Conservation (phyloP, 192 early-diverging fungal genomes). For the Radiomyces spectabilis region DNA sequence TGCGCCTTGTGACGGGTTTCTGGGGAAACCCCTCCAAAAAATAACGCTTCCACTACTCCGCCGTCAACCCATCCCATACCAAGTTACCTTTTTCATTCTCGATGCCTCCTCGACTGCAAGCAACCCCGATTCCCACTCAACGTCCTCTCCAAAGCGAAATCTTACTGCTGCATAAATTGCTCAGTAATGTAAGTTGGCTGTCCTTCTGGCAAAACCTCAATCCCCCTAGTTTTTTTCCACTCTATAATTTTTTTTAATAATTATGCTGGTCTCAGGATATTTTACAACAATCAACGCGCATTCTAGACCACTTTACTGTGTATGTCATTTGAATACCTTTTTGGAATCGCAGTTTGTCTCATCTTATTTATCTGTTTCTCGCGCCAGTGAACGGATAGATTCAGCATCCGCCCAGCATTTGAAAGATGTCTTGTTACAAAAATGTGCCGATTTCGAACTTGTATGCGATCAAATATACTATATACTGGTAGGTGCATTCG, state of each 20-base stretch:
- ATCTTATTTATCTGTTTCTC: background rate
- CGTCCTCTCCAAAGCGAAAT: slow-evolving; percentile 20
- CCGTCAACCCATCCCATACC: too few species aligned
- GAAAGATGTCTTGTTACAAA: slow-evolving; percentile 8
- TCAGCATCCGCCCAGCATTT: slow-evolving; percentile 5
- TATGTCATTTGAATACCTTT: too few species aligned
- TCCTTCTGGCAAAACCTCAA: background rate
- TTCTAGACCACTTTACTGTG: slow-evolving; percentile 12
- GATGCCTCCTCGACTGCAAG: slow-evolving; percentile 13
- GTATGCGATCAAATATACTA: slow-evolving; percentile 31
- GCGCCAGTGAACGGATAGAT: background rate
- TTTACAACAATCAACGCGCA: slow-evolving; percentile 13
- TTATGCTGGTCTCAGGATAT: slow-evolving; percentile 16
- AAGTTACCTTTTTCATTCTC: too few species aligned
- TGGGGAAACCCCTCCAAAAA: too few species aligned
- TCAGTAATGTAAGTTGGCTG: slow-evolving; percentile 11
- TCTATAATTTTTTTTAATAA: background rate
- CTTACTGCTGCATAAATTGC: slow-evolving; percentile 5
- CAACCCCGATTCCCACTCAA: slow-evolving; percentile 1
- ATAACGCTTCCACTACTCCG: too few species aligned
- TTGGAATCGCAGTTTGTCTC: background rate
- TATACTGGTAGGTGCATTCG: slow-evolving; percentile 10
- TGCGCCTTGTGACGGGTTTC: too few species aligned
- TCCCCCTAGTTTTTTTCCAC: background rate
- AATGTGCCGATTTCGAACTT: slow-evolving; percentile 25